A percentile compares a stretch with the other conserved stretches of the same genome.
phyloP scores from a whole-genome alignment of 345 rosid genomes.

The Rubroshorea leprosula region DNA sequence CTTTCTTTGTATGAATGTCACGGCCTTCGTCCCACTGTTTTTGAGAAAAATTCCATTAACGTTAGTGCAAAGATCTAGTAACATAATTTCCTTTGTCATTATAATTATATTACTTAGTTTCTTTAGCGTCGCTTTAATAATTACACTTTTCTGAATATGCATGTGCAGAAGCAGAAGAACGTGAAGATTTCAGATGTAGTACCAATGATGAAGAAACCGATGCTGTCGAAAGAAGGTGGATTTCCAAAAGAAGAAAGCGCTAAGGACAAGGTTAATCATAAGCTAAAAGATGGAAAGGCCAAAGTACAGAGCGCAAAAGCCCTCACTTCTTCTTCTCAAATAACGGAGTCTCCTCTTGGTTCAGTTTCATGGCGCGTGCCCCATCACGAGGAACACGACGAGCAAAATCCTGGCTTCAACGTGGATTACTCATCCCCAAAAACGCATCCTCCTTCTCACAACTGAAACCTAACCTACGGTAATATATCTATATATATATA shows the following conservation, averaged over 20 bases:
- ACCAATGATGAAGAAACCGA: constrained; percentile 10
- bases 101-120: not conserved
- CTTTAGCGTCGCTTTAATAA: no score
- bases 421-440: constrained; percentile 68
- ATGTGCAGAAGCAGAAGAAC: constrained; percentile 18
- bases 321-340: constrained; percentile 19
- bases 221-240: constrained; percentile 15
- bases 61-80: no score
- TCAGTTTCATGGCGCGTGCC: constrained; percentile 58
- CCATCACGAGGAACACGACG: constrained; percentile 37
- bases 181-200: constrained; percentile 11
- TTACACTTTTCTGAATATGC: no score
- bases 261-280: no score
- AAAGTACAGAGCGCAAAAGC: constrained; percentile 16
- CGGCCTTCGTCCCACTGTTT: constrained; percentile 37
- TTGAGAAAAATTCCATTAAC: constrained; percentile 9
- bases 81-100: no score
- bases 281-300: constrained; percentile 2
- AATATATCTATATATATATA: no score
- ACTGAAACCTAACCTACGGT: no score
- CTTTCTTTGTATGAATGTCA: constrained; percentile 38
- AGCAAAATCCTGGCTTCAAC: constrained; percentile 54
- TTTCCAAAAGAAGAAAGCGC: constrained; percentile 11
- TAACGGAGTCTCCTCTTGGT: constrained; percentile 23
- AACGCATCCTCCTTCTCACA: constrained; percentile 80